Conservation (phyloP, 768 basidiomycete species). For the Nidularia pulvinata region DNA sequence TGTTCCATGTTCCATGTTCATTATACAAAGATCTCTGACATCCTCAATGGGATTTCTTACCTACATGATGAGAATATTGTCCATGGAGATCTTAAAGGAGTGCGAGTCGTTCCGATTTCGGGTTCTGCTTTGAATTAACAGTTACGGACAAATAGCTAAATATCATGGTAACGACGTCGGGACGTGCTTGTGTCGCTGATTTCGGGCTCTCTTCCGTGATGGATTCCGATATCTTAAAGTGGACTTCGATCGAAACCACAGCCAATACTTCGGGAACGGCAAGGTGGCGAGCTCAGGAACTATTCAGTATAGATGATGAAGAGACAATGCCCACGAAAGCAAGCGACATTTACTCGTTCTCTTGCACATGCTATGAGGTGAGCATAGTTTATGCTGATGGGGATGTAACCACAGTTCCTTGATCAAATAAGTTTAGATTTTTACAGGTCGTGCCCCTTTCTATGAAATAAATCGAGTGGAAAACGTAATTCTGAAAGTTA, state of each 20-base stretch:
- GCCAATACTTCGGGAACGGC: conserved; percentile 6
- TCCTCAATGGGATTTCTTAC: neutral
- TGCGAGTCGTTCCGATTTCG: neutral
- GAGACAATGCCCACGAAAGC: neutral
- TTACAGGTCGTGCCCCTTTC: conserved; percentile 17
- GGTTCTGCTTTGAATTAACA: neutral
- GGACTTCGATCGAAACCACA: conserved; percentile 6
- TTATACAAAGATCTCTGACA: neutral
- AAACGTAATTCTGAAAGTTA: conserved; percentile 12
- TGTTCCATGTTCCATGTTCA: neutral
- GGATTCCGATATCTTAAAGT: conserved; percentile 7
- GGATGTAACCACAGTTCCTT: neutral
- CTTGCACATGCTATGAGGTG: conserved; percentile 1
- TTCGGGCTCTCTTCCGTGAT: conserved; percentile 15
- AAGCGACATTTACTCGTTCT: conserved; percentile 1
- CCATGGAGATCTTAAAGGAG: neutral
- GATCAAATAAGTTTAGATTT: conserved; percentile 6
- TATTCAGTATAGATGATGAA: neutral
- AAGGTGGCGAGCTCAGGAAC: conserved; percentile 1
- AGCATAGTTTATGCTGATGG: neutral
- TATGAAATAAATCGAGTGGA: conserved; percentile 11
- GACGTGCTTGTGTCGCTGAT: conserved; percentile 14
- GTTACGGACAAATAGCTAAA: conserved; percentile 6
- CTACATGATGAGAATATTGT: neutral
- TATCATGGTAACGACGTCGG: conserved; percentile 13